Conservation (phyloP, 2,329 filamentous ascomycete genomes). For the Boeremia lycopersici region DNA sequence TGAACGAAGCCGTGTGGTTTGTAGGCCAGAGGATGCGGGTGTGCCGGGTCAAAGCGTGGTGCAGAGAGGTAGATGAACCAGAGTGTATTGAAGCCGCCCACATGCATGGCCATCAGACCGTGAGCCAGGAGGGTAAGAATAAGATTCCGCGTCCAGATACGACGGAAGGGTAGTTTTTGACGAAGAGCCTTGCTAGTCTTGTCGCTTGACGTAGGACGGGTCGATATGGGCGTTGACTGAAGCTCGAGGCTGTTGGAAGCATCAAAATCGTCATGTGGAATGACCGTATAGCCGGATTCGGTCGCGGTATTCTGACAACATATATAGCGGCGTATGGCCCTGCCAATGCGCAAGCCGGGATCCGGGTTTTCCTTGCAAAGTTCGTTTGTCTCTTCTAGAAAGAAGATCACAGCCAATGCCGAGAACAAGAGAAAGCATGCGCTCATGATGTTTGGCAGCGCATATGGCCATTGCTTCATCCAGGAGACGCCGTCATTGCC, state of each 20-base stretch:
- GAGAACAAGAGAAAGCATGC: conserved; percentile 64
- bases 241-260: conserved; percentile 33
- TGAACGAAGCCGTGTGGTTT: conserved; percentile 49
- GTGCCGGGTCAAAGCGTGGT: conserved; percentile 48
- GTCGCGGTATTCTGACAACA: conserved; percentile 32
- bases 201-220: conserved; percentile 14
- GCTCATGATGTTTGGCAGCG: conserved; percentile 71
- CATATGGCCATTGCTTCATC: conserved; percentile 71
- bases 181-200: conserved; percentile 19
- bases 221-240: conserved; percentile 37
- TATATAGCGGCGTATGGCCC: conserved; percentile 45
- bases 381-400: conserved; percentile 66
- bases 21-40: conserved; percentile 41
- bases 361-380: conserved; percentile 49
- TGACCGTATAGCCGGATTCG: conserved; percentile 37
- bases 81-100: conserved; percentile 56
- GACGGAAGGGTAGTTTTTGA: conserved; percentile 51
- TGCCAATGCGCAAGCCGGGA: conserved; percentile 47
- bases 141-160: conserved; percentile 56
- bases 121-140: conserved; percentile 53
- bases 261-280: conserved; percentile 39
- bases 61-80: conserved; percentile 59
- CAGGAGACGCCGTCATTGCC: conserved; percentile 65
- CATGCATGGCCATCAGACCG: conserved; percentile 54
- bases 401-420: conserved; percentile 63